Evolutionary conservation across 169 alveolate species (phyloP).

Genomic region (Plasmodium vivax): DNA sequence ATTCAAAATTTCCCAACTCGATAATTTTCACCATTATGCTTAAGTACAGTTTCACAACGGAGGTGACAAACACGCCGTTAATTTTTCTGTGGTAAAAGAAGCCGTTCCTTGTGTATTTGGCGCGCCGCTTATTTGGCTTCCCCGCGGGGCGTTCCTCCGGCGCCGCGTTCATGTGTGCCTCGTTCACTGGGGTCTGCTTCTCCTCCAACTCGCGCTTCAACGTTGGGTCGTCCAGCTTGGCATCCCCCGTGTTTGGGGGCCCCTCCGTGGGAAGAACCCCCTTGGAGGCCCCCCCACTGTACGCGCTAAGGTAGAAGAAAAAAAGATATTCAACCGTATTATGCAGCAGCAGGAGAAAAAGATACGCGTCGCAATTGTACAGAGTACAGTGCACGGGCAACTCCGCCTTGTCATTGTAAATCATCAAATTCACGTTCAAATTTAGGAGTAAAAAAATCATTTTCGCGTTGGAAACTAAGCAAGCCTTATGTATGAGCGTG

Average conservation of each 20-base stretch:
- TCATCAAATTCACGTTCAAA: slow-evolving; percentile 46
- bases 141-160: not conserved
- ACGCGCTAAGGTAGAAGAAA: not conserved
- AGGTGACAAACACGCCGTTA: slow-evolving; percentile 8
- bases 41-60: slow-evolving; percentile 39
- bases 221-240: not conserved
- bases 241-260: not conserved
- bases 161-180: not conserved
- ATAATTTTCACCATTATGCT: slow-evolving; percentile 62
- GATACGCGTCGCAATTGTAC: slow-evolving; percentile 34
- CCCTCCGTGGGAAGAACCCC: not conserved
- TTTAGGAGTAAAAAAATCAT: slow-evolving; percentile 45
- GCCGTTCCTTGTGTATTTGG: not conserved
- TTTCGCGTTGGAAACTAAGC: slow-evolving; percentile 49
- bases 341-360: slow-evolving; percentile 52
- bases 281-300: not conserved
- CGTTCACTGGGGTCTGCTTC: not conserved
- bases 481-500: slow-evolving; percentile 70
- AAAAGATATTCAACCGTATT: slow-evolving; percentile 62
- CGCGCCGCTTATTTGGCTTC: not conserved
- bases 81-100: slow-evolving; percentile 38
- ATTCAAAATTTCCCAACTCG: slow-evolving; percentile 66
- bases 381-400: slow-evolving; percentile 67
- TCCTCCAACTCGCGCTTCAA: not conserved
- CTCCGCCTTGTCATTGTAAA: slow-evolving; percentile 44